phyloP scores from a whole-genome alignment of 1,139 yeast genomes.

The Candida sanyaensis region DNA sequence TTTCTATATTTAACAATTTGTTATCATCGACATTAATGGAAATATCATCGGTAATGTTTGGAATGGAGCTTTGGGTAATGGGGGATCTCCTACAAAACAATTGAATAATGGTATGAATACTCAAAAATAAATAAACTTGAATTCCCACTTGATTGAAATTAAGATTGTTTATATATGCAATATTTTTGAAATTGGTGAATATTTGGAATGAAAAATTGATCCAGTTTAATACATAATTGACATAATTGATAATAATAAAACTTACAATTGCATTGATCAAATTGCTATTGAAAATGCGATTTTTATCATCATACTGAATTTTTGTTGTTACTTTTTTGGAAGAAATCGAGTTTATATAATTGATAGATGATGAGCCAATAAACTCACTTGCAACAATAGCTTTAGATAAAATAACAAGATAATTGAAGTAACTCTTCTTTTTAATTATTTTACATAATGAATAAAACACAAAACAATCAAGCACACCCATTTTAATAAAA shows the following conservation, averaged over 20 bases:
- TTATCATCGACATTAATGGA: slow-evolving; percentile 14
- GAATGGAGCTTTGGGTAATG: slow-evolving; percentile 14
- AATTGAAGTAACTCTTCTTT: slow-evolving; percentile 30
- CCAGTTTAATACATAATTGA: slow-evolving; percentile 26
- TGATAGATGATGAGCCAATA: slow-evolving; percentile 37
- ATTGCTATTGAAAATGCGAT: slow-evolving; percentile 20
- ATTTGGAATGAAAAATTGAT: slow-evolving; percentile 15
- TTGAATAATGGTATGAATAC: slow-evolving; percentile 16
- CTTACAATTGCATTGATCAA: slow-evolving; percentile 30
- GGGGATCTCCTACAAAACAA: slow-evolving; percentile 15
- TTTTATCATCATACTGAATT: slow-evolving; percentile 20
- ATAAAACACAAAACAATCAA: slow-evolving; percentile 35
- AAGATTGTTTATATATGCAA: slow-evolving; percentile 13
- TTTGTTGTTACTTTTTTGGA: slow-evolving; percentile 19
- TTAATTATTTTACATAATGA: slow-evolving; percentile 33
- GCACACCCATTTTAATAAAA: slow-evolving; percentile 22
- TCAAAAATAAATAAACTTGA: slow-evolving; percentile 15
- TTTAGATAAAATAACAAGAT: slow-evolving; percentile 47
- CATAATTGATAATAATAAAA: slow-evolving; percentile 30
- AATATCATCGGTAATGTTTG: slow-evolving; percentile 15
- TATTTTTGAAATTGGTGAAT: not conserved
- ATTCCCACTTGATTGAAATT: slow-evolving; percentile 10
- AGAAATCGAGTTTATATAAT: slow-evolving; percentile 17
- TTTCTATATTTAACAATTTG: slow-evolving; percentile 15
- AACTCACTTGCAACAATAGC: slow-evolving; percentile 53